Conservation (phyloP, 2,329 filamentous ascomycete species). For the Talaromyces sp. region DNA sequence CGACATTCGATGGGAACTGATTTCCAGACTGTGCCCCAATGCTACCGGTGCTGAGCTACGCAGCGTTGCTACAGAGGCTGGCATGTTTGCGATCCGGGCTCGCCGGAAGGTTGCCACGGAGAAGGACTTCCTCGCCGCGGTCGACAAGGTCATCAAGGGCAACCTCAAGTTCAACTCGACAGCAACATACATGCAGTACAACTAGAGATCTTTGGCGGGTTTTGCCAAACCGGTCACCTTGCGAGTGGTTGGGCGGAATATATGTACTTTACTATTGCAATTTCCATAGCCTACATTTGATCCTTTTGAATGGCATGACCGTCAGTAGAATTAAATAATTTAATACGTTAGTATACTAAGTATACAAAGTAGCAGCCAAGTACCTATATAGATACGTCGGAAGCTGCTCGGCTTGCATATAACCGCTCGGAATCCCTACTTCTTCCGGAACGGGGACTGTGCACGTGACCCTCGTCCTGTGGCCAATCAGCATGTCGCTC, state of each 20-base stretch:
- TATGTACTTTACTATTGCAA: conserved; percentile 25
- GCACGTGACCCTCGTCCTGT: conserved; percentile 24
- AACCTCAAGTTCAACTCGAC: conserved; percentile 99
- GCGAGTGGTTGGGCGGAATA: conserved; percentile 26
- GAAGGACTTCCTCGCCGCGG: conserved; percentile 96
- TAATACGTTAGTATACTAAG: no score
- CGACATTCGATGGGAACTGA: conserved; percentile 98
- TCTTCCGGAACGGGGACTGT: conserved; percentile 20
- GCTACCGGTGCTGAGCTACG: conserved; percentile 92
- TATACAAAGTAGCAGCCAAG: no score
- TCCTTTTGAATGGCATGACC: background rate
- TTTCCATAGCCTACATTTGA: conserved; percentile 7
- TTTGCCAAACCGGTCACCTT: conserved; percentile 19
- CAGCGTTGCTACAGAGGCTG: conserved; percentile 95
- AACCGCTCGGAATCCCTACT: conserved; percentile 19
- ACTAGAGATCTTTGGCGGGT: conserved; percentile 53
- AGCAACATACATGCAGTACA: conserved; percentile 98
- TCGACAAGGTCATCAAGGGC: conserved; percentile 99
- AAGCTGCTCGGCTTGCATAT: conserved; percentile 9
- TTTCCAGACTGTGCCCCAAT: conserved; percentile 94
- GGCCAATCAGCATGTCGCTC: conserved; percentile 26
- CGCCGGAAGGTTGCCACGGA: conserved; percentile 96
- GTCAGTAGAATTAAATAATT: background rate
- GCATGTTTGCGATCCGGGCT: conserved; percentile 95
- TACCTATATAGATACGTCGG: background rate